Percentiles rank a stretch among this genome's conserved stretches.
Conservation (phyloP, 805 yeast genomes). For the Lachancea cidri region DNA sequence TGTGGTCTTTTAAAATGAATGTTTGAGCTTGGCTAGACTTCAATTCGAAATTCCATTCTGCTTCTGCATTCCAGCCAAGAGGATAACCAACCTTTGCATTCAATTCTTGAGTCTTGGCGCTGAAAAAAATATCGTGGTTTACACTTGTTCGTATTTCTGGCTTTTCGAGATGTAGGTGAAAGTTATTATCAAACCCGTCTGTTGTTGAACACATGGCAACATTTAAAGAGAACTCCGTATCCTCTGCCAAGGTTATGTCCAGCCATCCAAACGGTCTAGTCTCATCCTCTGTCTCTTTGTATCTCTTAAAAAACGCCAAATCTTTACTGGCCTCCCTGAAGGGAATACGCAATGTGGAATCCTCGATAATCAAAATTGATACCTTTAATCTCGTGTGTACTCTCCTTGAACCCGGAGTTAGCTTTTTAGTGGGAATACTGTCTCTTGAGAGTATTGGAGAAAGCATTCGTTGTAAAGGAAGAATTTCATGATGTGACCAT, state of each 20-base stretch:
- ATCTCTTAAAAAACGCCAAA: slow-evolving; percentile 34
- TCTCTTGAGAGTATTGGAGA: slow-evolving; percentile 66
- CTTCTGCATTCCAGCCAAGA: slow-evolving; percentile 73
- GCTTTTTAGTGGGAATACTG: slow-evolving; percentile 37
- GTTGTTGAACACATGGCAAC: slow-evolving; percentile 50
- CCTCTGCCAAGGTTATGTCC: slow-evolving; percentile 57
- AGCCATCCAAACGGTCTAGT: slow-evolving; percentile 88
- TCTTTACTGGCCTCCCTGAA: slow-evolving; percentile 83
- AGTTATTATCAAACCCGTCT: slow-evolving; percentile 50
- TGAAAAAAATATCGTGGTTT: slow-evolving; percentile 75
- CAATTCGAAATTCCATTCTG: slow-evolving; percentile 60
- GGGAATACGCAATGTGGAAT: slow-evolving; percentile 68
- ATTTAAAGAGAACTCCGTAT: slow-evolving; percentile 44
- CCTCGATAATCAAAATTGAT: slow-evolving; percentile 56
- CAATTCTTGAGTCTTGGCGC: slow-evolving; percentile 53
- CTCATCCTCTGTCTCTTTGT: slow-evolving; percentile 31
- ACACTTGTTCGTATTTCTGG: slow-evolving; percentile 77
- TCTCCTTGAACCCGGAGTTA: slow-evolving; percentile 49
- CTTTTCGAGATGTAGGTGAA: slow-evolving; percentile 42
- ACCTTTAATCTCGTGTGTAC: slow-evolving; percentile 52
- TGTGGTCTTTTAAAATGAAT: slow-evolving; percentile 78
- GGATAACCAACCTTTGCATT: slow-evolving; percentile 64
- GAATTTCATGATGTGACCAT: slow-evolving; percentile 88
- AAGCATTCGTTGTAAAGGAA: slow-evolving; percentile 55
- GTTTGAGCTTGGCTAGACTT: slow-evolving; percentile 48